phyloP scores from a whole-genome alignment of 2,329 filamentous ascomycete species.

The Aspergillus transmontanensis region DNA sequence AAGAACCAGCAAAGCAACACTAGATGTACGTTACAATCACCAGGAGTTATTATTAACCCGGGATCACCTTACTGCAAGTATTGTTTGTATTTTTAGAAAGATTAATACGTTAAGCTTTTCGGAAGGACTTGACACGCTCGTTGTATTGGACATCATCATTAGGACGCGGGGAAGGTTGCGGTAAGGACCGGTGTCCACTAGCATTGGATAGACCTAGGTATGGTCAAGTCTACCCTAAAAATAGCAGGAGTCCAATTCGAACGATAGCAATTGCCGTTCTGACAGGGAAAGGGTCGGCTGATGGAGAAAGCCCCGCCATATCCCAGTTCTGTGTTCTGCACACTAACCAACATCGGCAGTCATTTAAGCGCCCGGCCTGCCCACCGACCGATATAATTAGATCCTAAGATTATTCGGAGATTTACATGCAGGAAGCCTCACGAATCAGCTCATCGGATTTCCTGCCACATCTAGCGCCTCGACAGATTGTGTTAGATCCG shows the following conservation, averaged over 20 bases:
- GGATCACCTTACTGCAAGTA: neutral
- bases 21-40: neutral
- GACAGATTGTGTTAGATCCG: neutral
- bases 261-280: neutral
- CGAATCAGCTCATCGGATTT: constrained; percentile 2
- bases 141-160: neutral
- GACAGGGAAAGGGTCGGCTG: neutral
- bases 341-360: constrained; percentile 27
- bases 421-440: constrained; percentile 13
- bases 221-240: neutral
- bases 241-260: neutral
- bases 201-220: neutral
- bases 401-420: constrained; percentile 28
- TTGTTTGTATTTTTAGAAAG: neutral
- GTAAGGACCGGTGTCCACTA: no score
- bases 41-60: neutral
- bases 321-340: constrained; percentile 27
- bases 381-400: constrained; percentile 7
- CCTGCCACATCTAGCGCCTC: neutral
- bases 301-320: constrained; percentile 5
- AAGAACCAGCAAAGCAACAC: neutral
- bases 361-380: constrained; percentile 23
- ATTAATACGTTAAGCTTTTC: neutral
- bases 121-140: neutral
- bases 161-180: neutral